Base-by-base conservation (phyloP, 805 yeast genomes). In the Scheffersomyces stipitis region DNA sequence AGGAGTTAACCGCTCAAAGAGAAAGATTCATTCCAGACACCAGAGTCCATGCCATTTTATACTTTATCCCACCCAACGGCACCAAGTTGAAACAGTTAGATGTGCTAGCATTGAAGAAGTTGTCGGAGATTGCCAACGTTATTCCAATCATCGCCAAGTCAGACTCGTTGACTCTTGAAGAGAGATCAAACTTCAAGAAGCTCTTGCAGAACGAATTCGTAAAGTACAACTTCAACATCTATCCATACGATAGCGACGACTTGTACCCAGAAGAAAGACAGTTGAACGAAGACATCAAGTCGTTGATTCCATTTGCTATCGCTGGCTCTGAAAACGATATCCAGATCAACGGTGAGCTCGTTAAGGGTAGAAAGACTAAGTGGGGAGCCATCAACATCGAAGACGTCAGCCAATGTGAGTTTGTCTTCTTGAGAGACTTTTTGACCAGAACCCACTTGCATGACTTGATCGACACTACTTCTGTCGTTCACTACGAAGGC, bases 351-450 rank as follows among this genome's bases (percentile, higher is more conserved):
- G 96, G 96, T 29, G 86, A 83, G 53, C 67, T 75, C 17, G 85
- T 89, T 31, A 83, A 91, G 53, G 96, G 96, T 34, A 82, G 98
- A 67, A 81, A 86, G 67, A 89, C 95, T 38, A 81, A 83, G 58
- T 91, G 96, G 96, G 97, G 97, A 16, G 75, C 84, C 13, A 84
- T 91, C 55, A 86, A 89, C 62, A 87, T 93, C 43, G 97, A 90
- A 67, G 96, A 93, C 66, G 89, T 87, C 36, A 78, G 83, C 37
- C 98, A 93, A 66, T 89, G 96, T 66, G 99, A 93, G 69, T 93
- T 93, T 72, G 87, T 88, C 26, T 89, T 87, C 52, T 79, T 93
- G 58, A 80, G 97, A 67, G 96, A 88, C 62, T 93, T 93, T 63
- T 77, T 93, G 56, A 88, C 96, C 31, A 81, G 96, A 69, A 88